Percentiles rank a stretch among this genome's conserved stretches.
These are phyloP conservation scores for Starmera dryadoides DNA, from an alignment of 805 yeast species.

Conservation along the genomic window DNA sequence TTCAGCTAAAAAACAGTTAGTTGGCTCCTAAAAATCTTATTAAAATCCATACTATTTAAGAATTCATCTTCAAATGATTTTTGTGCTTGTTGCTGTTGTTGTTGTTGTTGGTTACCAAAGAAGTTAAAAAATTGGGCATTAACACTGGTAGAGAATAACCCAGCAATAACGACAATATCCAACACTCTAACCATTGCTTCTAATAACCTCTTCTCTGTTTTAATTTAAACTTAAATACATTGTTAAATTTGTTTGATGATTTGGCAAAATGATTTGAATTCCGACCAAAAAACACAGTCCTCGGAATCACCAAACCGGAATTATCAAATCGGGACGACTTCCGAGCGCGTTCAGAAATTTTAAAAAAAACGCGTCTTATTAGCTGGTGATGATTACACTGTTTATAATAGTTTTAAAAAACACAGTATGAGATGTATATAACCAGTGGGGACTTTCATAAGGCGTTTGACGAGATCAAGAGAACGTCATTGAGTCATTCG, in stretches of 20 bases:
- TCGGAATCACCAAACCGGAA: no score
- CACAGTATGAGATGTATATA: slow-evolving; percentile 53
- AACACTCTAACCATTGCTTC: slow-evolving; percentile 1
- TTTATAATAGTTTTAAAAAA: no score
- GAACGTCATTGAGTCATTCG: slow-evolving; percentile 81
- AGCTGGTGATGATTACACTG: background rate
- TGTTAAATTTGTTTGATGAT: no score
- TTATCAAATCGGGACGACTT: no score
- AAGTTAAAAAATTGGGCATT: slow-evolving; percentile 37
- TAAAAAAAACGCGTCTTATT: no score
- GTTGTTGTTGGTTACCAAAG: slow-evolving; percentile 32
- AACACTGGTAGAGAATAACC: slow-evolving; percentile 3
- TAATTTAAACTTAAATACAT: no score
- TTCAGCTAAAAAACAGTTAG: slow-evolving; percentile 17
- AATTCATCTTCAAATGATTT: slow-evolving; percentile 27
- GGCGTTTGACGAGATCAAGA: slow-evolving; percentile 61
- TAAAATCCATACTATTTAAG: slow-evolving; percentile 19
- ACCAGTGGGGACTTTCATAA: slow-evolving; percentile 59
- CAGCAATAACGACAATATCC: background rate
- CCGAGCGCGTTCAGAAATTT: no score
- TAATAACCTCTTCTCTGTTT: background rate
- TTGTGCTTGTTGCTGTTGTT: slow-evolving; percentile 26
- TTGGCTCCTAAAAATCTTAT: background rate
- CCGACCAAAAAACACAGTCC: no score
- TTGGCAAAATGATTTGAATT: no score